phyloP scores from a whole-genome alignment of 768 basidiomycete genomes.

The Pleurotus platypus region DNA sequence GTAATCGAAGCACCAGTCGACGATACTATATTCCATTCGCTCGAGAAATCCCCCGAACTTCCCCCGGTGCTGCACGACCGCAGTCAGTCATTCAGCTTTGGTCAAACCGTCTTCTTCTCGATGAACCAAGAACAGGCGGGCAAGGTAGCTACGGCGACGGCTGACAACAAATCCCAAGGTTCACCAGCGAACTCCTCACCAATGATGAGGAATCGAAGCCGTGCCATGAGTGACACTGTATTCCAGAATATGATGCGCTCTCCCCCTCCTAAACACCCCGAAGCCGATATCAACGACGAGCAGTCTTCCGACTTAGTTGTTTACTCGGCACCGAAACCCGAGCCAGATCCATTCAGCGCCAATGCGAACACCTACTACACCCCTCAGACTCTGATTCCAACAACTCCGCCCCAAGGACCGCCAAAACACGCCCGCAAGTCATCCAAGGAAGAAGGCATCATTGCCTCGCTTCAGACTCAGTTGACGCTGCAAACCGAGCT shows the following conservation, averaged over 20 bases:
- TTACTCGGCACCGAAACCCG: slow-evolving; percentile 30
- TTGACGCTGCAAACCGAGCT: slow-evolving; percentile 73
- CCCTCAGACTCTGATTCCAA: slow-evolving; percentile 68
- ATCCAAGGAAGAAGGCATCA: slow-evolving; percentile 69
- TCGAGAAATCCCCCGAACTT: slow-evolving; percentile 34
- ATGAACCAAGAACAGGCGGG: slow-evolving; percentile 18
- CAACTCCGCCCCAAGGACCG: slow-evolving; percentile 52
- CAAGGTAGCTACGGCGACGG: slow-evolving; percentile 27
- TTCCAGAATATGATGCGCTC: slow-evolving; percentile 55
- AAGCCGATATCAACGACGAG: slow-evolving; percentile 65
- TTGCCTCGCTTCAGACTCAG: slow-evolving; percentile 72
- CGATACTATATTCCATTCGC: slow-evolving; percentile 42
- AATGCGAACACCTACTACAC: slow-evolving; percentile 77
- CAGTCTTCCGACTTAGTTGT: slow-evolving; percentile 45
- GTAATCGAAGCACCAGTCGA: slow-evolving; percentile 22
- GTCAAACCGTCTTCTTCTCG: slow-evolving; percentile 61
- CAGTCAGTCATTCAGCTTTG: slow-evolving; percentile 67
- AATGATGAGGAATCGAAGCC: slow-evolving; percentile 36
- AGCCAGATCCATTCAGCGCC: slow-evolving; percentile 73
- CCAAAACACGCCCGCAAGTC: slow-evolving; percentile 50
- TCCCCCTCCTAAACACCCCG: slow-evolving; percentile 35
- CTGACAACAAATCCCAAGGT: slow-evolving; percentile 14
- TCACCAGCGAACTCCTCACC: slow-evolving; percentile 18
- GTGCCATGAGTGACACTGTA: slow-evolving; percentile 62
- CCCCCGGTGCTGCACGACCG: slow-evolving; percentile 44